Conservation (phyloP, 495 filamentous ascomycete species). For the Extremus antarcticus region DNA sequence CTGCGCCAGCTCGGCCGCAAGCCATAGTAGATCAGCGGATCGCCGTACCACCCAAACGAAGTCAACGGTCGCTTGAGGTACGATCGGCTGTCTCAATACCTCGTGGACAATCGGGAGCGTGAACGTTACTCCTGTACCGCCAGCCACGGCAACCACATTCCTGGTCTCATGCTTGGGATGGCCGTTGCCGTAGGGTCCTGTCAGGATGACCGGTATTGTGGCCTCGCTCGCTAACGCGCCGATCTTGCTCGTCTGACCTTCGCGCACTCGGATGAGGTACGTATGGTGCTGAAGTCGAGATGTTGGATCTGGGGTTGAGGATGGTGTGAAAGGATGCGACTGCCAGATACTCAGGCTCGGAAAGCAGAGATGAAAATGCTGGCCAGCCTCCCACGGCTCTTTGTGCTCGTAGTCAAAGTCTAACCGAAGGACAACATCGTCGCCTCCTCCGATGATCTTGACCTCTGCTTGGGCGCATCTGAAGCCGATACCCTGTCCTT, state of each 20-base stretch:
- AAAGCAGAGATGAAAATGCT: slow-evolving; percentile 59
- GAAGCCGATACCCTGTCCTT: slow-evolving; percentile 34
- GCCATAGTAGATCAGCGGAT: slow-evolving; percentile 44
- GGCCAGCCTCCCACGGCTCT: slow-evolving; percentile 46
- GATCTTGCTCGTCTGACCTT: slow-evolving; percentile 42
- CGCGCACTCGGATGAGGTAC: slow-evolving; percentile 51
- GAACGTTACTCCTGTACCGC: slow-evolving; percentile 55
- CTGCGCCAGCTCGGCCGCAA: slow-evolving; percentile 44
- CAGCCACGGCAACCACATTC: slow-evolving; percentile 52
- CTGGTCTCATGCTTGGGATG: slow-evolving; percentile 33
- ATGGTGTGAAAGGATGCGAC: slow-evolving; percentile 56
- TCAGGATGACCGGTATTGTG: slow-evolving; percentile 41
- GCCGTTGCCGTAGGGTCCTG: slow-evolving; percentile 48
- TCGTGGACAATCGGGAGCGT: slow-evolving; percentile 45
- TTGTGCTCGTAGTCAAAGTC: slow-evolving; percentile 45
- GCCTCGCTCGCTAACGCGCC: slow-evolving; percentile 30
- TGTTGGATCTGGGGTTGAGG: slow-evolving; percentile 35
- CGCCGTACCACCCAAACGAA: slow-evolving; percentile 53
- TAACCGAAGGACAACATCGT: slow-evolving; percentile 46
- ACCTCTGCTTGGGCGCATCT: slow-evolving; percentile 38
- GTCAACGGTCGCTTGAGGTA: slow-evolving; percentile 34
- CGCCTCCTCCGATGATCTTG: slow-evolving; percentile 38
- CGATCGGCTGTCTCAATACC: slow-evolving; percentile 23
- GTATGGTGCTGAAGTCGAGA: slow-evolving; percentile 38
- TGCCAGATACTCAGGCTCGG: slow-evolving; percentile 51